phyloP scores from a whole-genome alignment of 2,329 filamentous ascomycete species.

The Colletotrichum sp. region DNA sequence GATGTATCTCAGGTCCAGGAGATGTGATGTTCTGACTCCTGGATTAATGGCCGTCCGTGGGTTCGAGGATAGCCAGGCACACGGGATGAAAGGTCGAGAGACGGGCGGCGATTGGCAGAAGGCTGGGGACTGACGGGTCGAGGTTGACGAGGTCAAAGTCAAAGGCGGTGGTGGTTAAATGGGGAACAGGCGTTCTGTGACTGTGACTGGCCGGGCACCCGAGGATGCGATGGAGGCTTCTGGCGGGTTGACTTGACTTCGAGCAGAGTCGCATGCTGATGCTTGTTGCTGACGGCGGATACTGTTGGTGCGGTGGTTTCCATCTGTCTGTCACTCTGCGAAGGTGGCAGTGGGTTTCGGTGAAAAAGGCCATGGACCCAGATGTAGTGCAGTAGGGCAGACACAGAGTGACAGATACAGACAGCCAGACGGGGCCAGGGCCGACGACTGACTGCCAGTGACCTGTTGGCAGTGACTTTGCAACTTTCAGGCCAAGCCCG shows the following conservation, averaged over 20 bases:
- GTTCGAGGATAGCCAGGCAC: conserved; percentile 10
- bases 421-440: not conserved
- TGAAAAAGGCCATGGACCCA: not conserved
- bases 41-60: not conserved
- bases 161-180: not conserved
- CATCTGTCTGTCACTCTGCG: not conserved
- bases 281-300: not conserved
- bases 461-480: not conserved
- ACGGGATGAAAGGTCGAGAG: conserved; percentile 7
- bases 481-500: not conserved
- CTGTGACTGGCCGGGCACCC: not conserved
- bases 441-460: not conserved
- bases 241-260: not conserved
- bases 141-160: conserved; percentile 10
- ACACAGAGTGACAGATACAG: not conserved
- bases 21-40: not conserved
- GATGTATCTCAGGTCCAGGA: not conserved
- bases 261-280: not conserved
- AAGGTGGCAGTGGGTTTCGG: not conserved
- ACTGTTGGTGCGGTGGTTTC: not conserved
- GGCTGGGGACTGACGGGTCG: not conserved
- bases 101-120: conserved; percentile 4
- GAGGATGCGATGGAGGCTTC: not conserved
- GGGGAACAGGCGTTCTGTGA: not conserved
- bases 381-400: not conserved